Base-by-base conservation (phyloP, 179 eudicot species). In the Drosera spatulata region DNA sequence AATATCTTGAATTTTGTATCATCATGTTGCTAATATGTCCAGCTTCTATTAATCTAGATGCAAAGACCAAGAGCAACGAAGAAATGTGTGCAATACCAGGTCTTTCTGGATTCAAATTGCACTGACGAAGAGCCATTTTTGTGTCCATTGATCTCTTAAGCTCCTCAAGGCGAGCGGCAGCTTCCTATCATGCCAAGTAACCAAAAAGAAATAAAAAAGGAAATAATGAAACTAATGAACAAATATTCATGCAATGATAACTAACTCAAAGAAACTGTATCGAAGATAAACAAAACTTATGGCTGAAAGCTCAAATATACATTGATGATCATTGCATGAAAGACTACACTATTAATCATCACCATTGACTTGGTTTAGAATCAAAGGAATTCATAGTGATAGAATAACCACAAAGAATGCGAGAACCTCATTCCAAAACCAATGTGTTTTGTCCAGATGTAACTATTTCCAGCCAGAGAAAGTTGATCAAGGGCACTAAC, bases 41-140 rank as follows among this genome's bases (percentile, higher is more conserved):
- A 43, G 6, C 8, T 43, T 7, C 5, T 43, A 43, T 43, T 52
- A 14, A 52, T 22, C 14, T 52, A 11, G 8, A 52, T 14, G 37
- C 55, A 10, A 52, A 52, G 6, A 6, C 55, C 6, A 33, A 33
- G 2, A n/a, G 14, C 45, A 43, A 43, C 2, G 45, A 43, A 43
- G 45, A 43, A 2, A 43, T 43, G 45, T 43, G 45, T 59, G 37
- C 41, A 71, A 85, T 62, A 94, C 97, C 99, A 63, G 95, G 97
- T 70, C 88, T 81, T 74, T 90, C 95, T 66, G 96, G 95, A 62
- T 83, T 87, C 82, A 83, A 66, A 65, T 94, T 94, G 70, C 76
- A 85, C 71, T 73, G 91, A 11, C 97, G 88, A 67, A 94, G 87
- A 61, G 79, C 78, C 75, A 94, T 69, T 62, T 87, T 94, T 42